phyloP scores from a whole-genome alignment of 805 yeast genomes.

The Schizosaccharomyces octosporus region DNA sequence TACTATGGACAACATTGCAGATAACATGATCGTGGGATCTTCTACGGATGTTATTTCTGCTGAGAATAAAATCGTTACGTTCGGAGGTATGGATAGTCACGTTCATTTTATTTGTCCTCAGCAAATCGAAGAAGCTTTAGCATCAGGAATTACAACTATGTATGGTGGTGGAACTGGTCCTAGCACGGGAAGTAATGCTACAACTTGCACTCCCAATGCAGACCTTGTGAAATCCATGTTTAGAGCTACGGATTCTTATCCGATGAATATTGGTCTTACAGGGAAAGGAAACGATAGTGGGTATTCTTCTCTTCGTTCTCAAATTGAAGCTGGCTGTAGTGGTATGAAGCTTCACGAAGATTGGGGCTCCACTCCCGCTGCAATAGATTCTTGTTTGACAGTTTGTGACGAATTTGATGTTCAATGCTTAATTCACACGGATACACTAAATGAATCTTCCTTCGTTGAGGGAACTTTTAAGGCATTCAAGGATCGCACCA shows the following conservation, averaged over 20 bases:
- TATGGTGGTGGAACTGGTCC: conserved; percentile 3
- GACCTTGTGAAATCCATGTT: not conserved
- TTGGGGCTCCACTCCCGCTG: conserved; percentile 3
- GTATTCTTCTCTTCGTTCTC: not conserved
- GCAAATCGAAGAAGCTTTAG: conserved; percentile 1
- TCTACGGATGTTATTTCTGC: conserved; percentile 3
- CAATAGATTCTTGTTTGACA: conserved; percentile 1
- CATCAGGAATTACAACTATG: conserved; percentile 3
- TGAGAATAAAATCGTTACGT: conserved; percentile 1
- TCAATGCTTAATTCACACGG: conserved; percentile 3
- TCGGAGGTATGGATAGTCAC: conserved; percentile 1
- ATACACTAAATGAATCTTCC: conserved; percentile 2
- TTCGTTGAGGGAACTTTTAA: conserved; percentile 3
- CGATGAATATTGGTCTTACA: conserved; percentile 2
- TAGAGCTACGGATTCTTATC: not conserved
- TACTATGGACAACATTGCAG: not conserved
- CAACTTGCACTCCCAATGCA: conserved; percentile 2
- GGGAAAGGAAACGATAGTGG: conserved; percentile 3
- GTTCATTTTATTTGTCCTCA: conserved; percentile 3
- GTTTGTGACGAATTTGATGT: conserved; percentile 4
- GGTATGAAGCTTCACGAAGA: conserved; percentile 3
- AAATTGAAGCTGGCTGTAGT: conserved; percentile 1
- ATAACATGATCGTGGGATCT: conserved; percentile 1
- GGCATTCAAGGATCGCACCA: conserved; percentile 2
- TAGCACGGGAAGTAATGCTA: conserved; percentile 2